Evolutionary conservation across 2,329 filamentous ascomycete species (phyloP).

Genomic region (Talaromyces islandicus): DNA sequence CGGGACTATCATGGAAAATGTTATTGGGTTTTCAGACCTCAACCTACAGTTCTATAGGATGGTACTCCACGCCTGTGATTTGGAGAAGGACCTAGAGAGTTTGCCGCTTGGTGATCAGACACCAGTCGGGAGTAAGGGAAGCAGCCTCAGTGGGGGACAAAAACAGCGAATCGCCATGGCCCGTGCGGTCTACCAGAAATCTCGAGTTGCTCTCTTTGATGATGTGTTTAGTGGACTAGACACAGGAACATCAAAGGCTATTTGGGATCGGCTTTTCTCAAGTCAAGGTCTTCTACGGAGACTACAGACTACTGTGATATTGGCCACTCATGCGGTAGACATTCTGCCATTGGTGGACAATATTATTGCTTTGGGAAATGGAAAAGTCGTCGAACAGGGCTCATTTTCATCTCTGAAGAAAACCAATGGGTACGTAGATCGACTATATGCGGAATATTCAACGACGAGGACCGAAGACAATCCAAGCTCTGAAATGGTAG

Average conservation of each 20-base stretch:
- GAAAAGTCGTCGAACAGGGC: conserved; percentile 35
- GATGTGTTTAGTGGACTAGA: conserved; percentile 92
- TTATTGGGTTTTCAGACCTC: not conserved
- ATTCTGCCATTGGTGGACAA: conserved; percentile 38
- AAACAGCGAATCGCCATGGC: conserved; percentile 96
- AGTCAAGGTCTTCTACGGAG: not conserved
- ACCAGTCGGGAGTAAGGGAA: not conserved
- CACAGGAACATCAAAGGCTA: conserved; percentile 90
- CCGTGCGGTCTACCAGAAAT: conserved; percentile 80
- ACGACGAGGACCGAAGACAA: not conserved
- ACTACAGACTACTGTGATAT: not conserved
- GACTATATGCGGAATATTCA: not conserved
- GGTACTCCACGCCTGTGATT: no score
- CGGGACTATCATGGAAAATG: not conserved
- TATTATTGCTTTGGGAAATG: conserved; percentile 33
- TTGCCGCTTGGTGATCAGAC: not conserved
- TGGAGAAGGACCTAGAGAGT: no score
- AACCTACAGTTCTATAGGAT: no score
- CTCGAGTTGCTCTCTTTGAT: conserved; percentile 85
- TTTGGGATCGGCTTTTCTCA: conserved; percentile 31
- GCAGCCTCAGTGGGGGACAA: conserved; percentile 74
- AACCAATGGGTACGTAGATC: conserved; percentile 35
- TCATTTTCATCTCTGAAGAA: conserved; percentile 29
- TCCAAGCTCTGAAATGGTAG: no score
- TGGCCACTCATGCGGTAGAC: conserved; percentile 20